Evolutionary conservation across 306 rosid genomes (phyloP), one percentile per base, ranked within the genome.

Genomic region (Gillenia trifoliata): DNA sequence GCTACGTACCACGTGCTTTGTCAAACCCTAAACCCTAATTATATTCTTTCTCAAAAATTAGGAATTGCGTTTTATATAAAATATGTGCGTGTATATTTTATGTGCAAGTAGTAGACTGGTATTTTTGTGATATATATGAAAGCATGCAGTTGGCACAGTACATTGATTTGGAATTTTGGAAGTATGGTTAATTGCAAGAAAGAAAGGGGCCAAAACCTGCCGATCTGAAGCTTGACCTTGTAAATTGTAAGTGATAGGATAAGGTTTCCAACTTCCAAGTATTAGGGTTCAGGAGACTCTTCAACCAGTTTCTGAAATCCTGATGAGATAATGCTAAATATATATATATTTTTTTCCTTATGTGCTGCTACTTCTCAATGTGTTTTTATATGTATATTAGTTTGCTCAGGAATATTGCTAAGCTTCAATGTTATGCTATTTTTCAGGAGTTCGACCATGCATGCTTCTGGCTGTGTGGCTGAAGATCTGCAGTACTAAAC

Each of bases 181-280:
- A 5, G 8, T 5, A 45, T 15, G 52, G 52, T 45, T 45, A 45
- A 45, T 45, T 45, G 52, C 52, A 15, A 45, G 26, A 33, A 19
- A 16, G 68, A 33, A 64, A 31, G 25, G 41, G 25, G 68, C 68
- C 45, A 33, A 64, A 64, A 7, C 25, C 45, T 33, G 26, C 45
- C 68, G 45, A 23, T 40, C 59, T 8, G 57, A 72, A 60, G 68
- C 57, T 60, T 59, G 68, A 60, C 57, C 30, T 72, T 72, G 59
- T 72, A 41, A 40, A 22, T 19, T 33, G 68, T 33, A 33, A 41
- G 59, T 36, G 52, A 26, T 34, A n/a, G 54, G 75, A 72, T 57
- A 72, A 57, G 75, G 66, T 72, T 72, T 56, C 28, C 56, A 26
- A 55, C 75, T 72, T 72, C 55, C 66, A 57, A 25, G 25, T 61